Evolutionary conservation across 345 rosid genomes (phyloP), one percentile per base, ranked within the genome.

Genomic region (Salix suchowensis): DNA sequence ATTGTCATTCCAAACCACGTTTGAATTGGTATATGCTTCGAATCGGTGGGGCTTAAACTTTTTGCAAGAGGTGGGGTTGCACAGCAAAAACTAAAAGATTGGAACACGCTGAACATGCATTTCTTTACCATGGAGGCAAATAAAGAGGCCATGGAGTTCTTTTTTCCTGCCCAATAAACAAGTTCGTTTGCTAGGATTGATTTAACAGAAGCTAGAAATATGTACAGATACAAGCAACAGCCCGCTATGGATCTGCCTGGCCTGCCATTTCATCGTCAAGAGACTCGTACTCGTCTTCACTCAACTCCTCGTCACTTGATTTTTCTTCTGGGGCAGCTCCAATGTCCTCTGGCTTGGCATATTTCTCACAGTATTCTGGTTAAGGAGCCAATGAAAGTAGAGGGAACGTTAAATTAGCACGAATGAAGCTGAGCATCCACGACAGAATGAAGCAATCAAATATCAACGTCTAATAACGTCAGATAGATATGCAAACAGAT

Each of bases 281-380:
- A 36, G 85, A 88, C 65, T 79, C 82, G 28, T 80, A 78, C 28
- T 87, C 85, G 2, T 79, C 87, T 52, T 85, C 94, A 52, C 91
- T 88, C 80, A 78, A 5, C 68, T 87, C 90, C 24, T 88, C 92
- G 6, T 87, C 93, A 4, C 87, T 84, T 1, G 80, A 84, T 11
- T 78, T 61, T 15, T 82, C 92, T 68, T 86, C 90, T 16, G 79
- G 70, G 19, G 80, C 80, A 9, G 77, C 86, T 48, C 82, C 87
- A 16, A 75, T 58, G 52, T 85, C 90, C 30, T 85, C 86, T n/a
- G 87, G 88, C 79, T 85, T 87, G 48, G 94, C 97, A 85, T 90
- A 90, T 81, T 77, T 85, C 82, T 82, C 84, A 64, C 92, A 85
- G 77, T 81, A 86, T 67, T 90, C 94, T 91, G 77, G 26, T 78